Percentiles rank a stretch among this genome's conserved stretches.
Evolutionary conservation across 176 grass and related monocot species (phyloP).

Genomic region (Phyllostachys edulis): DNA sequence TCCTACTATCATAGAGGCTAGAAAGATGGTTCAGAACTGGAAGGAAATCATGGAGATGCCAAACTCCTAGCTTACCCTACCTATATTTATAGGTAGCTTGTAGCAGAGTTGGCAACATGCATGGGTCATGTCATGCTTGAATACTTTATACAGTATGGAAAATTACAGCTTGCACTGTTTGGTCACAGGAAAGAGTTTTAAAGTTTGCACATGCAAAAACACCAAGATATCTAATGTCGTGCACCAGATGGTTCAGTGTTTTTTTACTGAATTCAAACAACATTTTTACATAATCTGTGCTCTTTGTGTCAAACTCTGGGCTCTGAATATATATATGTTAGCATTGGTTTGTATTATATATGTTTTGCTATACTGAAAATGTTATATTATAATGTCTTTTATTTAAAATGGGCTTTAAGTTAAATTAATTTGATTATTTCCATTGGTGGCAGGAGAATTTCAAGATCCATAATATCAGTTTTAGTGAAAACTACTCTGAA

Average conservation of each 20-base stretch:
- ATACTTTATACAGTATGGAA: constrained; percentile 40
- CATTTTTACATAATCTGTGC: background rate
- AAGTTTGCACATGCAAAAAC: constrained; percentile 20
- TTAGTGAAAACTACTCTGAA: constrained; percentile 36
- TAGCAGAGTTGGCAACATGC: constrained; percentile 29
- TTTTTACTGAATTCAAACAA: background rate
- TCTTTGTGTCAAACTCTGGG: background rate
- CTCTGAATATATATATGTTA: background rate
- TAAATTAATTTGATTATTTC: background rate
- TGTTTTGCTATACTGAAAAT: background rate
- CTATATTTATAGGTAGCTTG: constrained; percentile 9
- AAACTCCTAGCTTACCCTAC: background rate
- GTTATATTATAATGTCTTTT: background rate
- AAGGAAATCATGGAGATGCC: constrained; percentile 22
- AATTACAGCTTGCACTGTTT: constrained; percentile 41
- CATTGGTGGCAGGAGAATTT: constrained; percentile 30
- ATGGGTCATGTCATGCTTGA: constrained; percentile 39
- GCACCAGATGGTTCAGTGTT: background rate
- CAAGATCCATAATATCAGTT: constrained; percentile 42
- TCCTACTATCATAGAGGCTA: background rate
- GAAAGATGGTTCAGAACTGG: constrained; percentile 27
- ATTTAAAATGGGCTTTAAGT: background rate
- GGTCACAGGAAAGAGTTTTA: constrained; percentile 27
- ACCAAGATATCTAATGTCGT: background rate
- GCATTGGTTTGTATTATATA: background rate